A percentile compares a stretch with the other conserved stretches of the same genome.
Evolutionary conservation across 2,329 filamentous ascomycete genomes (phyloP).

Genomic region (Trichoderma atroviride): DNA sequence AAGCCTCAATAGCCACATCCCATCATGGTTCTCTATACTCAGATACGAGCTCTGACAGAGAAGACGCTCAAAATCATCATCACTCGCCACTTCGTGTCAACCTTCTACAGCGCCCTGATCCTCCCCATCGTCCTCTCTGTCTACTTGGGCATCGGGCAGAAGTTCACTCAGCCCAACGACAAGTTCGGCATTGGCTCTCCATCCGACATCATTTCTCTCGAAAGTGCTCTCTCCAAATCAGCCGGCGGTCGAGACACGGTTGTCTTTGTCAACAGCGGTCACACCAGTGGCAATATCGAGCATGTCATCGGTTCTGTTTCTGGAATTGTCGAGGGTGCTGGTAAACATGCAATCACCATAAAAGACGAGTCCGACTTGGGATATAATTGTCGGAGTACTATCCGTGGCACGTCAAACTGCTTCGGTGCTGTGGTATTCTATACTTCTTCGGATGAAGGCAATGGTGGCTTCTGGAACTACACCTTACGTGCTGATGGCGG

Average conservation of each 20-base stretch:
- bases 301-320: conserved; percentile 59
- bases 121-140: conserved; percentile 58
- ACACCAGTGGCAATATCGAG: conserved; percentile 68
- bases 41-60: conserved; percentile 57
- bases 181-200: conserved; percentile 69
- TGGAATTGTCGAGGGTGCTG: conserved; percentile 31
- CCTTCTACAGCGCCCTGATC: conserved; percentile 57
- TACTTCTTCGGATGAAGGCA: conserved; percentile 66
- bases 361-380: conserved; percentile 36
- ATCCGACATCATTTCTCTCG: conserved; percentile 63
- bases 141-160: conserved; percentile 69
- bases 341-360: conserved; percentile 34
- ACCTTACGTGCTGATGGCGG: conserved; percentile 66
- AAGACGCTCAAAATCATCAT: conserved; percentile 63
- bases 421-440: conserved; percentile 73
- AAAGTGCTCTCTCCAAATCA: conserved; percentile 61
- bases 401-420: conserved; percentile 69
- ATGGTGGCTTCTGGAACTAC: conserved; percentile 65
- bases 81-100: conserved; percentile 53
- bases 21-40: conserved; percentile 53
- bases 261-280: conserved; percentile 75
- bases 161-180: conserved; percentile 75
- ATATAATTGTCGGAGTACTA: conserved; percentile 57
- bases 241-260: conserved; percentile 62
- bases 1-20: neutral